Evolutionary conservation across 192 early-diverging fungal species (phyloP).

Genomic region (Rhizoclosmatium sp.): DNA sequence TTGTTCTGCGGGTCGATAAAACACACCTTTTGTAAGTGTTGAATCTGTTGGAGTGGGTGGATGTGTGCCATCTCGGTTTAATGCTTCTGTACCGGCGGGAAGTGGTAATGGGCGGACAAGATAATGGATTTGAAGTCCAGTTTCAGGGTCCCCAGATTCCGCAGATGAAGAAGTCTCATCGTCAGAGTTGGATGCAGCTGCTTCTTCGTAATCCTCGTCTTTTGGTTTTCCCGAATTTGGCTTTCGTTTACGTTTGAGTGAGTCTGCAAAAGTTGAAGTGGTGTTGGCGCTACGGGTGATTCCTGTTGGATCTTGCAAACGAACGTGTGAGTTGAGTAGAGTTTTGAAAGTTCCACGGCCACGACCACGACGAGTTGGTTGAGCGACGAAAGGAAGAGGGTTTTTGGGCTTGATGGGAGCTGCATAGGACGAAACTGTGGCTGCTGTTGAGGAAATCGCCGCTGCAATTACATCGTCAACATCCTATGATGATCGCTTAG

Average conservation of each 20-base stretch:
- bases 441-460: not conserved
- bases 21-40: not conserved
- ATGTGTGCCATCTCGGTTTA: not conserved
- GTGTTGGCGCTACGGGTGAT: not conserved
- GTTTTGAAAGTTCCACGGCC: slow-evolving; percentile 5
- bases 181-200: not conserved
- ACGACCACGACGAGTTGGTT: not conserved
- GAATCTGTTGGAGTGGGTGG: not conserved
- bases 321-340: slow-evolving; percentile 13
- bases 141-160: not conserved
- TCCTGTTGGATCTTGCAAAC: slow-evolving; percentile 25
- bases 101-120: slow-evolving; percentile 6
- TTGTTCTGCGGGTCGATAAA: not conserved
- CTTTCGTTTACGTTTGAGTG: not conserved
- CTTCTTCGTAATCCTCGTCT: not conserved
- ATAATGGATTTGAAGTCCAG: slow-evolving; percentile 19
- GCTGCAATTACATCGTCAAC: too few species aligned
- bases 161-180: not conserved
- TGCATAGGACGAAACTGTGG: not conserved
- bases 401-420: not conserved
- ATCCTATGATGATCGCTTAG: too few species aligned
- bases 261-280: not conserved
- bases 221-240: not conserved
- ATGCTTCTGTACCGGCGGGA: not conserved
- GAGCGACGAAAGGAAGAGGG: not conserved